A percentile compares a stretch with the other conserved stretches of the same genome.
Conservation (phyloP, 2,329 filamentous ascomycete species). For the Aureobasidium sp. region DNA sequence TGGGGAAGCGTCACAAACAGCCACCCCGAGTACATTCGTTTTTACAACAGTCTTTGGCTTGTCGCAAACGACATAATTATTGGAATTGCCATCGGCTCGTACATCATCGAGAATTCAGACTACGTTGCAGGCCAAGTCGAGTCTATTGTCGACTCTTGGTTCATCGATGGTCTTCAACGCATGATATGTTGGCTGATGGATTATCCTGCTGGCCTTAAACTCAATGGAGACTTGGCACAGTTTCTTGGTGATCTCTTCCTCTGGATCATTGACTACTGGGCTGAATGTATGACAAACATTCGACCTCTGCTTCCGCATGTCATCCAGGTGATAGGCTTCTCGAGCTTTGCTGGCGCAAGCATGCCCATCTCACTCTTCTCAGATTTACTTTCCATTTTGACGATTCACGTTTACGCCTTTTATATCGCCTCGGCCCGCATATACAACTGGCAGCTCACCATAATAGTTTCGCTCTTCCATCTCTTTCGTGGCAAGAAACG, state of each 20-base stretch:
- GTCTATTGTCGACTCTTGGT: constrained; percentile 67
- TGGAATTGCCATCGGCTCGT: constrained; percentile 89
- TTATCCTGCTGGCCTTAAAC: constrained; percentile 87
- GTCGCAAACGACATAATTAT: constrained; percentile 99
- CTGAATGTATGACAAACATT: constrained; percentile 68
- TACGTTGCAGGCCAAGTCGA: constrained; percentile 78
- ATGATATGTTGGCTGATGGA: constrained; percentile 96
- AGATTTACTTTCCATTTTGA: constrained; percentile 82
- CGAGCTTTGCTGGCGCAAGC: constrained; percentile 89
- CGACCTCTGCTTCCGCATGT: constrained; percentile 75
- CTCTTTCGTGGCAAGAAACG: constrained; percentile 97
- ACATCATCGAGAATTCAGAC: constrained; percentile 88
- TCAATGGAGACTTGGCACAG: constrained; percentile 87
- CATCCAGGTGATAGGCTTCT: constrained; percentile 88
- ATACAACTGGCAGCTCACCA: constrained; percentile 97
- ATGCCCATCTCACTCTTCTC: constrained; percentile 96
- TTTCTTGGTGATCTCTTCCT: constrained; percentile 93
- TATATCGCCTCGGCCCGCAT: constrained; percentile 95
- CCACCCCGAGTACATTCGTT: constrained; percentile 95
- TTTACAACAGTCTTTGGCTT: constrained; percentile 98
- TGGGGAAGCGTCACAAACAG: constrained; percentile 95
- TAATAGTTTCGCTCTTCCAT: constrained; percentile 95
- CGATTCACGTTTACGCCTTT: constrained; percentile 94
- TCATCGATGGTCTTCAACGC: constrained; percentile 75
- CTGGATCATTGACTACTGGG: constrained; percentile 99